Base-by-base conservation (phyloP, 1,284 basidiomycete genomes). In the Marasmius fiardii region DNA sequence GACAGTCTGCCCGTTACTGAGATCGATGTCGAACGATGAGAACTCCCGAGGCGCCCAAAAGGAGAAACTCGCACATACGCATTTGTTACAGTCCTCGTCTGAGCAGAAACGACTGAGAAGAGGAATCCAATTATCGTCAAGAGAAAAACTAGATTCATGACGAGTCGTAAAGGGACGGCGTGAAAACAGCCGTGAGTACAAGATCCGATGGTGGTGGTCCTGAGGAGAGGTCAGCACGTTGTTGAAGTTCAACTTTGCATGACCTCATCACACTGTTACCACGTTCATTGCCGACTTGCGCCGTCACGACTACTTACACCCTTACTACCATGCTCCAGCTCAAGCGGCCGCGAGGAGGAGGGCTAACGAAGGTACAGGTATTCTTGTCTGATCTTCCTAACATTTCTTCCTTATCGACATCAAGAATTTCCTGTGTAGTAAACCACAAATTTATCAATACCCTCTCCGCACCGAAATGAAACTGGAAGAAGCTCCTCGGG, bases 1-100 rank as follows among this genome's bases (percentile, higher is more conserved):
- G 45, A 20, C 69, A 0, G 83, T 78, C 24, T 74, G 63, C 11
- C 86, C 87, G 45, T 68, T 65, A 4, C 83, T 87, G 57, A 20
- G n/a, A 7, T 43, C 14, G 21, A 35, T n/a, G 34, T 20, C 56
- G 24, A 60, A 26, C 24, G 52, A 23, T 24, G 37, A 55, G 35
- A 51, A 33, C 44, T 45, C n/a, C 44, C 23, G 49, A 34, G 20
- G 51, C 54, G 39, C 28, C 55, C 24, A 43, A 51, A 26, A 53
- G 35, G 31, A 21, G 24, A 28, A 20, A 4, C 4, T 26, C 16
- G 8, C n/a, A 69, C 77, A 63, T 65, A 82, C 84, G 52, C 64
- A 64, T 83, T 69, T 26, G 67, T 62, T 34, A 70, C 67, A 0
- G 82, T 84, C 43, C 67, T 47, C 0, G 77, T 79, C 70, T 84